Evolutionary conservation across 805 yeast species (phyloP), one percentile per base, ranked within the genome.

Genomic region (Henningerozyma blattae): DNA sequence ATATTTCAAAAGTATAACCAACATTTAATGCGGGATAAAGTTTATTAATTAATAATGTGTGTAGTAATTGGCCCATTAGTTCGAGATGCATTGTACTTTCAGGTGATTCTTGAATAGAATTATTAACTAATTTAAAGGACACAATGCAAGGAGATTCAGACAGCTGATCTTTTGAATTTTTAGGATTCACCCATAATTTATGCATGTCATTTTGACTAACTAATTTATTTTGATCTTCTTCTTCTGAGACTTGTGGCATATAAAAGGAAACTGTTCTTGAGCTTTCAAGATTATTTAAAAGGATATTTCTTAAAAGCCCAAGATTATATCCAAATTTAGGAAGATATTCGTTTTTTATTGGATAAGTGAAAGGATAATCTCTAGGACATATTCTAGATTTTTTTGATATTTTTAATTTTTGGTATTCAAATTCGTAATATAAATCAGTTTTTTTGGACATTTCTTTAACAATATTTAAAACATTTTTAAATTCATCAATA

Each of bases 1-100:
- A 58, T 0, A 79, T 39, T 15, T 70, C 75, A 70, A 79, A 79
- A 0, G 68, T 48, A 44, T 65, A 75, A 1, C 76, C 74, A 8
- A 75, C 37, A n/a, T 63, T 47, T 36, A 75, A 71, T 1, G 75
- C 64, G 1, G 70, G 67, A 46, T 78, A 80, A 1, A 80, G 43
- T 4, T 41, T 38, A 4, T 57, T 49, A 17, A 64, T 52, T 1
- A 78, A 44, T 12, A 52, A 47, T 1, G 50, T 45, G 17, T 65
- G 70, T 4, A 75, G 41, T 3, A 74, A 34, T 32, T 71, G 74
- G 8, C 67, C 60, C 2, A 78, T 37, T 4, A 79, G 47, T 41
- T 80, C 86, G 10, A 70, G 42, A n/a, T 61, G 57, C 40, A 74
- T 65, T 2, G 70, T 61, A 31, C 56, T 57, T 8, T 35, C 30